A percentile compares a stretch with the other conserved stretches of the same genome.
These are phyloP conservation scores for Triticum urartu DNA, from an alignment of 176 grass and related monocot genomes.

Conservation along the genomic window DNA sequence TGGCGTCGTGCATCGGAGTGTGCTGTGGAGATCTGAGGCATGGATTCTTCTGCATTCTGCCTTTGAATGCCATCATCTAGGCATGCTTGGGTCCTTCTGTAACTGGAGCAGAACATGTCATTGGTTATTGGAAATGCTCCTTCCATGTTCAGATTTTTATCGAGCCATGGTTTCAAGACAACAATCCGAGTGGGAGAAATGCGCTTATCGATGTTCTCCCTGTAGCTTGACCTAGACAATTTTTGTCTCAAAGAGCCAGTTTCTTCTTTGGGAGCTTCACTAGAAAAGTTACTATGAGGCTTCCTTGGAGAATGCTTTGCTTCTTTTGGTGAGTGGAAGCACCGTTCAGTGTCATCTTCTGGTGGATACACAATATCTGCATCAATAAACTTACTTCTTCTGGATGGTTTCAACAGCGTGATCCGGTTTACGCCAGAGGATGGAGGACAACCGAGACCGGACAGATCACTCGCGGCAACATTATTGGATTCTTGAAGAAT, in stretches of 20 bases:
- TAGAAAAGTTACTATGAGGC: constrained; percentile 4
- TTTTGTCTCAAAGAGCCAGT: constrained; percentile 43
- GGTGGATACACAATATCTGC: constrained; percentile 1
- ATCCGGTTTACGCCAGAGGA: constrained; percentile 50
- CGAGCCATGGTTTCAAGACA: constrained; percentile 71
- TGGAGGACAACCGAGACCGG: constrained; percentile 49
- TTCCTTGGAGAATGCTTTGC: constrained; percentile 37
- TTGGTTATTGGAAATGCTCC: constrained; percentile 32
- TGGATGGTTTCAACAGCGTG: constrained; percentile 62
- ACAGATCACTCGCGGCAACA: constrained; percentile 34
- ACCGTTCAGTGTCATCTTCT: constrained; percentile 11
- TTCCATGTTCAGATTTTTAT: constrained; percentile 53
- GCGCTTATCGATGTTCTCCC: constrained; percentile 24
- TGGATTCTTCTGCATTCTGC: constrained; percentile 28
- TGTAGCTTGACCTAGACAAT: constrained; percentile 35
- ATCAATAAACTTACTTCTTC: constrained; percentile 30
- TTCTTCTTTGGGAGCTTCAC: constrained; percentile 2
- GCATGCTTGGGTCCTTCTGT: constrained; percentile 31
- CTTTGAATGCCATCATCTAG: constrained; percentile 20
- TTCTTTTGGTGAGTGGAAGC: constrained; percentile 21
- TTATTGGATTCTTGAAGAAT: constrained; percentile 57
- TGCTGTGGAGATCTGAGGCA: background rate
- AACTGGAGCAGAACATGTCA: constrained; percentile 29
- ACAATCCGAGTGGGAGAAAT: constrained; percentile 52
- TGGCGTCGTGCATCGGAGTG: background rate